phyloP scores from a whole-genome alignment of 83 land plant genomes.

The Diphasiastrum complanatum region DNA sequence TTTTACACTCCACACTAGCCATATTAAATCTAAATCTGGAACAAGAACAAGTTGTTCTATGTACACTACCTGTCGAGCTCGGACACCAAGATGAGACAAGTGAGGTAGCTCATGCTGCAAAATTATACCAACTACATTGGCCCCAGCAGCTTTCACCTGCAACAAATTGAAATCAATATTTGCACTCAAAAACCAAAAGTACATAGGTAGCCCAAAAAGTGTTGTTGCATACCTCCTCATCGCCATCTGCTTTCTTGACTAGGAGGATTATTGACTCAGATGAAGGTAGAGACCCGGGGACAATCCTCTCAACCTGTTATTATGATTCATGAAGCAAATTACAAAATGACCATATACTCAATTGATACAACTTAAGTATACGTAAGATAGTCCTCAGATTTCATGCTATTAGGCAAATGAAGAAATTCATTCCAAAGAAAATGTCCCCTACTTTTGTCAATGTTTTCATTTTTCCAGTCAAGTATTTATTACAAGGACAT shows the following conservation, averaged over 20 bases:
- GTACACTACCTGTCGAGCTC: constrained; percentile 93
- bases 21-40: too few relatives aligned
- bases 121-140: constrained; percentile 70
- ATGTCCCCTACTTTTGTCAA: too few relatives aligned
- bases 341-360: not conserved
- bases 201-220: not conserved
- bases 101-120: constrained; percentile 96
- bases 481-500: too few relatives aligned
- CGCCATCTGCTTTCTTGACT: constrained; percentile 91
- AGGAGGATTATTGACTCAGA: constrained; percentile 65
- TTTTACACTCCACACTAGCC: too few relatives aligned
- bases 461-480: too few relatives aligned
- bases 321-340: not conserved
- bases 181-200: constrained; percentile 4
- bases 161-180: not conserved
- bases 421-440: too few relatives aligned
- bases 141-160: constrained; percentile 89
- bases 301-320: constrained; percentile 73
- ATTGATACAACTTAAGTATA: not conserved
- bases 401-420: too few relatives aligned
- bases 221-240: constrained; percentile 75
- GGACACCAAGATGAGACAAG: constrained; percentile 93
- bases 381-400: too few relatives aligned
- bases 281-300: constrained; percentile 73
- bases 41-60: not conserved